Evolutionary conservation across 192 early-diverging fungal genomes (phyloP).

Genomic region (Rhizophagus clarus): DNA sequence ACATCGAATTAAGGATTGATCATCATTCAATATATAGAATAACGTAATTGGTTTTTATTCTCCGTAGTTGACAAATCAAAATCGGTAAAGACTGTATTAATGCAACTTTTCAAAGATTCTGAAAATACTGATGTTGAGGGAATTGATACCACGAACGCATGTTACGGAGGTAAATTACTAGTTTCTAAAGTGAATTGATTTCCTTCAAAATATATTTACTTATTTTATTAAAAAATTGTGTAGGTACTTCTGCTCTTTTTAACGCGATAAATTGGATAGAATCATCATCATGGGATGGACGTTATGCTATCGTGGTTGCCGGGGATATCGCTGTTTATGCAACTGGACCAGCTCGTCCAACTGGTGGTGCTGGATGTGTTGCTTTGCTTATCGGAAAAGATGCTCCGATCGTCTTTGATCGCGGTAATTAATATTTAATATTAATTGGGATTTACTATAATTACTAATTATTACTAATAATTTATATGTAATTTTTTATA

Average conservation of each 20-base stretch:
- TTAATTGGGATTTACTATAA: not conserved
- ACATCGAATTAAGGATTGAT: not conserved
- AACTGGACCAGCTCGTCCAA: constrained; percentile 86
- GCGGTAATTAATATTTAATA: constrained; percentile 43
- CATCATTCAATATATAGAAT: no score
- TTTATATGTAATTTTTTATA: no score
- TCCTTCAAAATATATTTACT: not conserved
- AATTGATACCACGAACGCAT: constrained; percentile 98
- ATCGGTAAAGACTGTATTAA: constrained; percentile 94
- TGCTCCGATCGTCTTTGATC: constrained; percentile 93
- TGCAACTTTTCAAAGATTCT: constrained; percentile 90
- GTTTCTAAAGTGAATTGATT: no score
- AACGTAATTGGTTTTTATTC: not conserved
- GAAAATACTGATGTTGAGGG: constrained; percentile 96
- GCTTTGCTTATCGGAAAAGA: constrained; percentile 92
- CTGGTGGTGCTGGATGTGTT: constrained; percentile 89
- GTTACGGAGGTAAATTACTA: constrained; percentile 96
- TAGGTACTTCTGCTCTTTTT: constrained; percentile 85
- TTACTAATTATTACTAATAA: no score
- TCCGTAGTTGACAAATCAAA: constrained; percentile 90
- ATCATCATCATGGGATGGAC: constrained; percentile 92
- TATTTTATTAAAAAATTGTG: not conserved
- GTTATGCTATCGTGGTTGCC: constrained; percentile 85
- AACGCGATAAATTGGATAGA: constrained; percentile 98
- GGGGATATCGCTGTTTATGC: constrained; percentile 98